Percentiles rank a stretch among this genome's conserved stretches.
Evolutionary conservation across 306 rosid genomes (phyloP).

Genomic region (Cucumis sativus): DNA sequence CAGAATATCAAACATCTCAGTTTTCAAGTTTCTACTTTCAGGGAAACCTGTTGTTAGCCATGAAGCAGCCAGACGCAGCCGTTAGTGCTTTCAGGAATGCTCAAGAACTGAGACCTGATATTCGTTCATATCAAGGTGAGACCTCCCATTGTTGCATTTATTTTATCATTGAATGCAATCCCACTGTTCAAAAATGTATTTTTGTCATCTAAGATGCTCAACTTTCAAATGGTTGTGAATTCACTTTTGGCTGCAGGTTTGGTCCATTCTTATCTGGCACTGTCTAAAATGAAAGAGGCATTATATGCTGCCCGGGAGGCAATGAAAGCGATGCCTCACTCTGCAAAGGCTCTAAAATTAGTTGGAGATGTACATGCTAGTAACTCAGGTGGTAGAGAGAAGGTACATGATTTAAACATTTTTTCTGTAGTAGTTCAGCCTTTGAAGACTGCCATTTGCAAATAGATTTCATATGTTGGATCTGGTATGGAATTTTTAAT

Average conservation of each 20-base stretch:
- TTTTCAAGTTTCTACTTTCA: slow-evolving; percentile 17
- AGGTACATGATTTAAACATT: slow-evolving; percentile 31
- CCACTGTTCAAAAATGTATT: slow-evolving; percentile 3
- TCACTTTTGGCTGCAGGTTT: slow-evolving; percentile 50
- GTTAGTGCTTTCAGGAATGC: slow-evolving; percentile 84
- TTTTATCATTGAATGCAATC: slow-evolving; percentile 8
- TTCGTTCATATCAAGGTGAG: slow-evolving; percentile 96
- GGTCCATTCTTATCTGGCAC: slow-evolving; percentile 84
- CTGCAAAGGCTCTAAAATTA: slow-evolving; percentile 92
- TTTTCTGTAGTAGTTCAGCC: slow-evolving; percentile 15
- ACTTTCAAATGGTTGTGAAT: slow-evolving; percentile 13
- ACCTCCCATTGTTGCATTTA: slow-evolving; percentile 15
- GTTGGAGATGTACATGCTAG: slow-evolving; percentile 97
- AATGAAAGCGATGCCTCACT: slow-evolving; percentile 99
- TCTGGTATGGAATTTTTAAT: slow-evolving; percentile 12
- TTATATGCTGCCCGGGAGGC: slow-evolving; percentile 96
- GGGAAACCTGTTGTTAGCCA: slow-evolving; percentile 72
- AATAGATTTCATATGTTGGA: slow-evolving; percentile 10
- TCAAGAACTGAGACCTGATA: slow-evolving; percentile 96
- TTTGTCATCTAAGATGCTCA: background rate
- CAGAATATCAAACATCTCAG: background rate
- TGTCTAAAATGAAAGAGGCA: slow-evolving; percentile 87
- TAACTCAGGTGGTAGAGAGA: slow-evolving; percentile 88
- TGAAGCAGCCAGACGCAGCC: slow-evolving; percentile 83
- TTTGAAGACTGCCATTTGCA: slow-evolving; percentile 3